Base-by-base conservation (phyloP, 148 eudicot species). In the Spergularia bocconei region DNA sequence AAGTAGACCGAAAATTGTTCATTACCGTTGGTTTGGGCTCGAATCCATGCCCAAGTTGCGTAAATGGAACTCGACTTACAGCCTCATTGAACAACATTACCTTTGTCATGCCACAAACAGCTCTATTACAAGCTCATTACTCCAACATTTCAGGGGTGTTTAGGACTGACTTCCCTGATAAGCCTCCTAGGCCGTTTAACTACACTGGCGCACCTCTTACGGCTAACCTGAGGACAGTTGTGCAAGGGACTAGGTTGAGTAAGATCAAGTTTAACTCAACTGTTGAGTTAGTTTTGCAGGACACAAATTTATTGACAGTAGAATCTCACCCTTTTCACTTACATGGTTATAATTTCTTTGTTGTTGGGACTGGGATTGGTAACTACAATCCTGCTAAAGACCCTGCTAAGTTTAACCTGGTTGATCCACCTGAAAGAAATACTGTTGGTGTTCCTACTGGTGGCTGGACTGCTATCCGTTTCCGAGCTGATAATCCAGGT, bases 21-120 rank as follows among this genome's bases (percentile, higher is more conserved):
- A 68, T 58, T 58, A 86, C 91, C 2, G 33, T 86, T 36, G 88
- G 86, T 0, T 74, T 86, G 29, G 82, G 82, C 7, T 85, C 39
- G n/a, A 83, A 83, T 52, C 75, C 86, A 5, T 88, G 89, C 65
- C 80, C 84, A 7, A 62, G 81, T 13, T 86, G 92, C 63, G 44
- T 83, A 0, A 87, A 85, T 48, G 81, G 85, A 2, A 86, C 88
- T 8, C 78, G 87, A 0, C 48, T 90, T 2, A 79, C 83, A 0
- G 91, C 94, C 20, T 79, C 85, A 11, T 59, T 90, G 77, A 90
- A 90, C 87, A 90, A 90, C 57, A 83, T 90, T 19, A 72, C 93
- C 1, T 90, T 90, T 52, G 88, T 86, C 23, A 84, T 86, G 93
- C 93, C 91, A 0, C 23, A 76, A 41, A 84, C 73, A 1, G 91